A percentile compares a stretch with the other conserved stretches of the same genome.
Evolutionary conservation across 805 yeast species (phyloP).

Genomic region (Vanderwaltozyma yarrowii): DNA sequence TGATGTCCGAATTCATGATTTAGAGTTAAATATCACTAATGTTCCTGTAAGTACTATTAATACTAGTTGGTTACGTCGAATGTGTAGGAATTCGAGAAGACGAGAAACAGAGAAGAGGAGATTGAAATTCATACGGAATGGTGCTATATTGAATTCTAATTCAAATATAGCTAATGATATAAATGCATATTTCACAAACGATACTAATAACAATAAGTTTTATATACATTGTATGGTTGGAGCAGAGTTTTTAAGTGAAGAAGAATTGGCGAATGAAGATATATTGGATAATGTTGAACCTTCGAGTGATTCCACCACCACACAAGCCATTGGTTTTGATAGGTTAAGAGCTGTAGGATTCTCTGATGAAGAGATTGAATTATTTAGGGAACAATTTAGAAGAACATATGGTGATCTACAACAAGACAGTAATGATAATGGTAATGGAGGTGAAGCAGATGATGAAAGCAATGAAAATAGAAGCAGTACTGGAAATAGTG

Average conservation of each 20-base stretch:
- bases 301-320: constrained; percentile 20
- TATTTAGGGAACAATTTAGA: constrained; percentile 65
- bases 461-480: constrained; percentile 5
- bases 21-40: constrained; percentile 19
- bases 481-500: constrained; percentile 5
- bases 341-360: constrained; percentile 76
- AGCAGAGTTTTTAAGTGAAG: constrained; percentile 29
- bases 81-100: constrained; percentile 19
- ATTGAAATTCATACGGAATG: constrained; percentile 23
- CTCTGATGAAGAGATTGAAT: constrained; percentile 62
- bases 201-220: constrained; percentile 22
- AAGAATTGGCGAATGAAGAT: constrained; percentile 46
- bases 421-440: constrained; percentile 13
- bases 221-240: constrained; percentile 78
- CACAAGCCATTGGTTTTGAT: constrained; percentile 75
- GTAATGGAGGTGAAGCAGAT: constrained; percentile 8
- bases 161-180: constrained; percentile 11
- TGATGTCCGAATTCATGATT: constrained; percentile 20
- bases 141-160: constrained; percentile 17
- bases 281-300: constrained; percentile 36
- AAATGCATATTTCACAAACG: constrained; percentile 9
- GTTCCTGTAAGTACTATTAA: constrained; percentile 13
- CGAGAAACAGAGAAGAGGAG: constrained; percentile 11
- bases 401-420: constrained; percentile 47
- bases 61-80: constrained; percentile 21